Conservation (phyloP, 345 rosid genomes). For the Gossypium australe region DNA sequence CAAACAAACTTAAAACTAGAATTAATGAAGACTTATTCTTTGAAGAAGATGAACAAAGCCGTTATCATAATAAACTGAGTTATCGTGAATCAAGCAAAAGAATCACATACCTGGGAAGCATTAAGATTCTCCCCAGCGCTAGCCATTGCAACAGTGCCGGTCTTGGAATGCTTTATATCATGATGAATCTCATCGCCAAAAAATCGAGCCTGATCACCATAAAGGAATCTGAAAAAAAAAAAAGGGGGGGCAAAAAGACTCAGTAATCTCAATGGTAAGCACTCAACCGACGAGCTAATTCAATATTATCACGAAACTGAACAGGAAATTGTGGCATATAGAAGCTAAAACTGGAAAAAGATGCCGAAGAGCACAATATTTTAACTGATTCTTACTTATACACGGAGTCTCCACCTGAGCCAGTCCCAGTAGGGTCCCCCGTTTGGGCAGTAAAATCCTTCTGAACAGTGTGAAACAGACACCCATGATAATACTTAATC, state of each 20-base stretch:
- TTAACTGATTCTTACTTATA: constrained; percentile 59
- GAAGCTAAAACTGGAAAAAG: background rate
- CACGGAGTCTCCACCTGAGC: constrained; percentile 77
- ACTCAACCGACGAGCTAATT: background rate
- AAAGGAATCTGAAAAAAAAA: constrained; percentile 49
- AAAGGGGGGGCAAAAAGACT: background rate
- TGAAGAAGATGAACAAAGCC: background rate
- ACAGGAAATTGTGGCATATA: background rate
- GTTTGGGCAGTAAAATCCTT: constrained; percentile 84
- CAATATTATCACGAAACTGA: background rate
- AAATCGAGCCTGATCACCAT: constrained; percentile 92
- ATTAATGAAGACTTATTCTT: background rate
- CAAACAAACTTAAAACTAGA: background rate
- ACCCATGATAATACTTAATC: constrained; percentile 85
- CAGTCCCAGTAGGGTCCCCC: constrained; percentile 84
- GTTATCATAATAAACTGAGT: background rate
- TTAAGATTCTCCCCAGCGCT: constrained; percentile 94
- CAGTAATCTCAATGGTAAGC: background rate
- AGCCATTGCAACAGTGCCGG: constrained; percentile 91
- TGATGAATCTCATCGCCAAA: constrained; percentile 79
- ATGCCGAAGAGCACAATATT: background rate
- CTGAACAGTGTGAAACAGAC: constrained; percentile 80
- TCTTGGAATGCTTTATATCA: constrained; percentile 79
- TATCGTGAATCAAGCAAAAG: background rate
- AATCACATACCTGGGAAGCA: constrained; percentile 77